These are phyloP conservation scores for Cenococcum geophilum DNA, from an alignment of 495 filamentous ascomycete genomes.

Conservation along the genomic window DNA sequence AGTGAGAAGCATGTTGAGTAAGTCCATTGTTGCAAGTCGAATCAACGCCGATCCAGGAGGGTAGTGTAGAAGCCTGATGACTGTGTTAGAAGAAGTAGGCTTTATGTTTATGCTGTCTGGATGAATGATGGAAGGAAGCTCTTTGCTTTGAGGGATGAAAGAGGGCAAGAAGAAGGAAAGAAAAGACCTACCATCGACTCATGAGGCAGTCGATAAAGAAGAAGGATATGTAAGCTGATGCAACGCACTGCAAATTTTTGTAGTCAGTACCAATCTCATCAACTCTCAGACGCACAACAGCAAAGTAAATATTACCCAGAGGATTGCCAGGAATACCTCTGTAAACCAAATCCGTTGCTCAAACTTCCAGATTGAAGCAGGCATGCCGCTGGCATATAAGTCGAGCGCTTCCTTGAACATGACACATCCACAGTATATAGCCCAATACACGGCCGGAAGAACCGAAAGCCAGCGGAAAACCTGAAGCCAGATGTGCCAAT, in stretches of 20 bases:
- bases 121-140: not conserved
- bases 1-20: constrained; percentile 73
- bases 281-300: not conserved
- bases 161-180: not conserved
- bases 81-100: not conserved
- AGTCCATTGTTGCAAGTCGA: constrained; percentile 71
- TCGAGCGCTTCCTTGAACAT: not conserved
- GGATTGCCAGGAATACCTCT: constrained; percentile 71
- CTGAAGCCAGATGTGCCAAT: constrained; percentile 58
- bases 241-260: constrained; percentile 54
- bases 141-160: not conserved
- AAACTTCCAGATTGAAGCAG: not conserved
- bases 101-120: too few relatives aligned
- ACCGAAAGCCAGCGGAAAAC: constrained; percentile 57
- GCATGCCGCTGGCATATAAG: not conserved
- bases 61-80: constrained; percentile 71
- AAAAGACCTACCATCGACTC: constrained; percentile 67
- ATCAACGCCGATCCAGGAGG: constrained; percentile 75
- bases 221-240: constrained; percentile 80
- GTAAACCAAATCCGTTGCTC: constrained; percentile 47
- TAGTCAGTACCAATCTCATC: not conserved
- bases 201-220: constrained; percentile 90
- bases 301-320: constrained; percentile 61
- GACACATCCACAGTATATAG: constrained; percentile 48
- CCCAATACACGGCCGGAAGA: constrained; percentile 56